phyloP scores from a whole-genome alignment of 164 flowering plant genomes.

The Annona squamosa region DNA sequence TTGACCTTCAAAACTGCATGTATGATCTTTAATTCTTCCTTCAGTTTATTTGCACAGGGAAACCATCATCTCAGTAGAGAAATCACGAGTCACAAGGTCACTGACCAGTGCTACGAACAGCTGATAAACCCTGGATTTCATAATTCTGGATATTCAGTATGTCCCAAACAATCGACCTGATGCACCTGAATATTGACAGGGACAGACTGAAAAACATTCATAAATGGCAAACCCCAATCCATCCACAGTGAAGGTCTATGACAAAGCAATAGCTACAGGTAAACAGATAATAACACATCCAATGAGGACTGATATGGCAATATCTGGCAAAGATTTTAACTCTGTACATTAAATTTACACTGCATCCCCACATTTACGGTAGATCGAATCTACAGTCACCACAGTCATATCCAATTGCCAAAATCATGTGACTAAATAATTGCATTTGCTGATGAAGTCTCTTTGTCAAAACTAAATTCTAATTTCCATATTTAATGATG shows the following conservation, averaged over 20 bases:
- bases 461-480: not conserved
- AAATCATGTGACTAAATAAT: not conserved
- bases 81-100: not conserved
- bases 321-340: not conserved
- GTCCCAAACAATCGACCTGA: not conserved
- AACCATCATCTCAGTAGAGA: not conserved
- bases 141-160: not conserved
- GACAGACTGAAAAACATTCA: not conserved
- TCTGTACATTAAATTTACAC: not conserved
- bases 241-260: not conserved
- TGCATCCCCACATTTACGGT: not conserved
- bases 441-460: not conserved
- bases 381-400: too few species aligned
- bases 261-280: not conserved
- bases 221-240: not conserved
- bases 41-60: not conserved
- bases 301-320: not conserved
- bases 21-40: not conserved
- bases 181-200: not conserved
- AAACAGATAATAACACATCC: not conserved
- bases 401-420: too few species aligned
- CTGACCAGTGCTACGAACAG: not conserved
- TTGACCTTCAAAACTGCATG: not conserved
- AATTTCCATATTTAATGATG: not conserved
- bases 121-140: not conserved